Conservation (phyloP, 352 stramenopile genomes). For the Globisporangium cystogenes region DNA sequence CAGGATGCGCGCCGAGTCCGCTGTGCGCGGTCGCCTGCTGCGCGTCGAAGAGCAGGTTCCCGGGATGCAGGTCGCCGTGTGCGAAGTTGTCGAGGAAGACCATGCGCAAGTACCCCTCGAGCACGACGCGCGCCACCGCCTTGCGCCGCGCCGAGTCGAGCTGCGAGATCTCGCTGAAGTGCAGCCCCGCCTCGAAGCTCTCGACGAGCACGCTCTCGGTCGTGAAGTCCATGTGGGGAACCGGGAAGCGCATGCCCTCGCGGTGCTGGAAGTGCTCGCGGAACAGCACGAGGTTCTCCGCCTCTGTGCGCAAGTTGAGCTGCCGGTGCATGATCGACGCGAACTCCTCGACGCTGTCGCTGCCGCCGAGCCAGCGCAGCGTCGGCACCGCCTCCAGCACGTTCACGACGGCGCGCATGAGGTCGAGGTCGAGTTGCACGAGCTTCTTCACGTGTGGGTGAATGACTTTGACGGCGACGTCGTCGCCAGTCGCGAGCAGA, state of each 20-base stretch:
- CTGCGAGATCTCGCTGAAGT: constrained; percentile 64
- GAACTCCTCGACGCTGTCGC: constrained; percentile 85
- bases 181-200: constrained; percentile 80
- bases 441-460: constrained; percentile 87
- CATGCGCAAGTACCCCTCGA: constrained; percentile 91
- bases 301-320: constrained; percentile 90
- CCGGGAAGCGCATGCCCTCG: constrained; percentile 62
- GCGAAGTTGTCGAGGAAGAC: constrained; percentile 96
- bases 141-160: constrained; percentile 46
- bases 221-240: constrained; percentile 61
- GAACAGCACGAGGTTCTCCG: constrained; percentile 83
- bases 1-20: constrained; percentile 14
- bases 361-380: constrained; percentile 65
- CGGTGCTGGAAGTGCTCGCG: constrained; percentile 63
- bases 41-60: constrained; percentile 84
- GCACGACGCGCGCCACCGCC: constrained; percentile 65
- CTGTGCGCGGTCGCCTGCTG: neutral
- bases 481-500: constrained; percentile 49
- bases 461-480: constrained; percentile 92
- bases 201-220: constrained; percentile 89
- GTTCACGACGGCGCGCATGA: constrained; percentile 57
- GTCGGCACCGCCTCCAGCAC: constrained; percentile 57
- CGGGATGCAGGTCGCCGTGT: constrained; percentile 91
- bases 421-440: constrained; percentile 86
- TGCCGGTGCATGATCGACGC: constrained; percentile 85